phyloP scores from a whole-genome alignment of 2,329 filamentous ascomycete species.

The Cercospora berteroae region DNA sequence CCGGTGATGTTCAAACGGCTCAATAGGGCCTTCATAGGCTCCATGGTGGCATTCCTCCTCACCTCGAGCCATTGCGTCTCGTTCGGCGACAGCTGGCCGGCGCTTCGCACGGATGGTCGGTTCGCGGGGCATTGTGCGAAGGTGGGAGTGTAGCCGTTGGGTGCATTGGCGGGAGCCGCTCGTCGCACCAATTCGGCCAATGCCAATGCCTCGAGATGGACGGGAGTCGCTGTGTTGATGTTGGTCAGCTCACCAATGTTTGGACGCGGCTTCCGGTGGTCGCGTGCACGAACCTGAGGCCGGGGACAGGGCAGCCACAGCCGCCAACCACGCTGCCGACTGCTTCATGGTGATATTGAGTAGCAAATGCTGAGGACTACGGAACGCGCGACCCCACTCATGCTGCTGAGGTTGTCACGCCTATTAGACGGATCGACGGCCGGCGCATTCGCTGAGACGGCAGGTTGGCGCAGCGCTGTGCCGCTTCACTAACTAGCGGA shows the following conservation, averaged over 20 bases:
- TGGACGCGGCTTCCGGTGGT: neutral
- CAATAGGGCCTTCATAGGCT: conserved; percentile 73
- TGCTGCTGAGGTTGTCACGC: neutral
- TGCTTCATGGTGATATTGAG: neutral
- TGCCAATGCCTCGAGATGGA: neutral
- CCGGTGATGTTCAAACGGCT: conserved; percentile 68
- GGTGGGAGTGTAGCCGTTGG: conserved; percentile 70
- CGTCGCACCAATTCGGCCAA: conserved; percentile 16
- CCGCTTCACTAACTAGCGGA: neutral
- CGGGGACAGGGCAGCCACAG: neutral
- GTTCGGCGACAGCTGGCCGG: conserved; percentile 60
- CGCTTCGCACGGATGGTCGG: conserved; percentile 67
- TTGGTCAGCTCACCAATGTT: neutral
- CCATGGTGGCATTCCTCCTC: conserved; percentile 69
- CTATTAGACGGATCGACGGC: neutral
- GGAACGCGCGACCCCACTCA: neutral
- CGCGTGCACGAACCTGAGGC: neutral
- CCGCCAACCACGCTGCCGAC: neutral
- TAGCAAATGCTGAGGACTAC: neutral
- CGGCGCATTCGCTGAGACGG: neutral
- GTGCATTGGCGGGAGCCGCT: conserved; percentile 51
- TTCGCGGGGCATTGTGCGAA: conserved; percentile 65
- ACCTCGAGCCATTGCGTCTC: conserved; percentile 72
- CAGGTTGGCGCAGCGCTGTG: neutral
- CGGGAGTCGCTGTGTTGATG: neutral